Conservation (phyloP, 352 stramenopile species). For the Pythium sp. region DNA sequence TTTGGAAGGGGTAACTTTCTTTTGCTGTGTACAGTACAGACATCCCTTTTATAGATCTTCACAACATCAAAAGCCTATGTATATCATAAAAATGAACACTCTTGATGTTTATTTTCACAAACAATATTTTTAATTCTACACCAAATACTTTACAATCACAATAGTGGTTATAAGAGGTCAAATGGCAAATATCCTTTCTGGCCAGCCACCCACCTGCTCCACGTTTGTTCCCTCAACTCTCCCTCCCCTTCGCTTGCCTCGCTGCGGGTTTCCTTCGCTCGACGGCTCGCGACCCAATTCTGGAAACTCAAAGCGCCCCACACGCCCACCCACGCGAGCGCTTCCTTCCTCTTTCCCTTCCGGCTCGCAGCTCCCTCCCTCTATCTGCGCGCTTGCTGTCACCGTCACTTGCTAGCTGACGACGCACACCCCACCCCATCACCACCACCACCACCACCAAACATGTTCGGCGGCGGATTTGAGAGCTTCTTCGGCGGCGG, state of each 20-base stretch:
- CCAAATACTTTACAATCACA: too few species aligned
- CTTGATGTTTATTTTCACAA: too few species aligned
- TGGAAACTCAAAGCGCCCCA: slow-evolving; percentile 15
- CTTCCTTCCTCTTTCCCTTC: not conserved
- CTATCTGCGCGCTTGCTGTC: not conserved
- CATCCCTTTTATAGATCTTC: not conserved
- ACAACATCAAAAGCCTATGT: not conserved
- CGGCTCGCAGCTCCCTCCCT: not conserved
- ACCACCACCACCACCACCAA: slow-evolving; percentile 7
- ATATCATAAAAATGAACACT: not conserved
- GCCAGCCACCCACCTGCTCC: slow-evolving; percentile 13
- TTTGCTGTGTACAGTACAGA: not conserved
- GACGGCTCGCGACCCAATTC: slow-evolving; percentile 9
- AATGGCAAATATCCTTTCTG: slow-evolving; percentile 5
- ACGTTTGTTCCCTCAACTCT: not conserved
- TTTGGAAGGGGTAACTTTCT: slow-evolving; percentile 6
- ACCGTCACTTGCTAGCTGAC: not conserved
- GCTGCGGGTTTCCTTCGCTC: slow-evolving; percentile 5
- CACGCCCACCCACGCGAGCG: not conserved
- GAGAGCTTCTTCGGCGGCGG: slow-evolving; percentile 86
- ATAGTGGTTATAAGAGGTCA: not conserved
- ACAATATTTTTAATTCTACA: too few species aligned
- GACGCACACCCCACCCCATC: not conserved
- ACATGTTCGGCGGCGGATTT: slow-evolving; percentile 84
- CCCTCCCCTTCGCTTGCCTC: slow-evolving; percentile 5